A percentile compares a stretch with the other conserved stretches of the same genome.
Conservation (phyloP, 2,329 filamentous ascomycete species). For the Hypoxylon sp. region DNA sequence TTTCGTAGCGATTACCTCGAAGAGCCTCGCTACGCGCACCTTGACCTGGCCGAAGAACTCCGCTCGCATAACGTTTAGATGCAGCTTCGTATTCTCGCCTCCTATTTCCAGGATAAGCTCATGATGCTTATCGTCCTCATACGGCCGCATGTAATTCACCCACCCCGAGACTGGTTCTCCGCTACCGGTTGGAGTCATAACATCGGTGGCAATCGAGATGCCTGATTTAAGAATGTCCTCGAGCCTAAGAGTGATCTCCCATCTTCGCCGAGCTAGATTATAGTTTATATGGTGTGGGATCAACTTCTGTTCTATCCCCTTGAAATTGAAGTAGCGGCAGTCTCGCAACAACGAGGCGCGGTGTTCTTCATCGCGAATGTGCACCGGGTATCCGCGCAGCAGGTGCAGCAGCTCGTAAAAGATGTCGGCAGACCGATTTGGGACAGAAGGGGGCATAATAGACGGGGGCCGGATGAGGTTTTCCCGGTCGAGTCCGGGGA, state of each 20-base stretch:
- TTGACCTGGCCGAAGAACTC: conserved; percentile 81
- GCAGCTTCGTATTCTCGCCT: conserved; percentile 67
- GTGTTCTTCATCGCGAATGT: conserved; percentile 81
- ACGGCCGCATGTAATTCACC: conserved; percentile 87
- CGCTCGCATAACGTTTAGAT: conserved; percentile 64
- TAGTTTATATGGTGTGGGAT: conserved; percentile 81
- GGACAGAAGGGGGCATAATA: conserved; percentile 84
- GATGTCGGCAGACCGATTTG: conserved; percentile 83
- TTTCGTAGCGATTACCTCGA: conserved; percentile 86
- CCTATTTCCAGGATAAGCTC: conserved; percentile 87
- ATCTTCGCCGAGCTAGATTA: conserved; percentile 75
- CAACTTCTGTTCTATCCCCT: conserved; percentile 88
- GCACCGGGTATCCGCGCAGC: conserved; percentile 84
- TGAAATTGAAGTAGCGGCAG: conserved; percentile 93
- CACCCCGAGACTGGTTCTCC: conserved; percentile 59
- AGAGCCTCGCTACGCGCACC: conserved; percentile 76
- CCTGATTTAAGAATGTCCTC: conserved; percentile 93
- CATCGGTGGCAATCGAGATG: conserved; percentile 72
- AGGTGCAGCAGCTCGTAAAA: conserved; percentile 87
- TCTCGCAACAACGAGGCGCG: conserved; percentile 83
- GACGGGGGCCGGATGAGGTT: conserved; percentile 87
- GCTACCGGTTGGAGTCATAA: conserved; percentile 46
- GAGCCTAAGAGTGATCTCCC: conserved; percentile 83
- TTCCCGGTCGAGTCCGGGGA: conserved; percentile 85
- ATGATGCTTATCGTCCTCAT: conserved; percentile 79